Evolutionary conservation across 2,329 filamentous ascomycete species (phyloP), one percentile per base, ranked within the genome.

Genomic region (Colletotrichum musae): DNA sequence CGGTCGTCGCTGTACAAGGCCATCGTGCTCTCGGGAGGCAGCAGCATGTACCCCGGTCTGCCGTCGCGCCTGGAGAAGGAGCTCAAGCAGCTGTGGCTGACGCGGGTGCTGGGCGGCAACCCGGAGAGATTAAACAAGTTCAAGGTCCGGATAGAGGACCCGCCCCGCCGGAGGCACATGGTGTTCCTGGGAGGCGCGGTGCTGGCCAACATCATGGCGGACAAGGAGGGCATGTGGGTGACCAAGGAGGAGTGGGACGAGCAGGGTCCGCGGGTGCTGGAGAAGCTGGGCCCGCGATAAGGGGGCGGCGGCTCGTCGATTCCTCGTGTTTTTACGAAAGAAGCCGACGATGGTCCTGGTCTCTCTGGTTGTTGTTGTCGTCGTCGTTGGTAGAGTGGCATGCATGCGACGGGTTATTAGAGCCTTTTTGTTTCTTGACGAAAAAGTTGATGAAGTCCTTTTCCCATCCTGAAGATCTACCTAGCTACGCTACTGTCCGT

Each of bases 221-320:
- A 98, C 84, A 98, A 98, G 85, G 94, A 98, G 81, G 93, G 92
- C 80, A 98, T 98, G 96, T 99, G 96, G 96, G 95, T 99, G 77
- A 93, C 92, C 75, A 97, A 97, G 87, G 88, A 93, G 77, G 96
- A 99, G 83, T 99, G 96, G 96, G 89, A 96, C 77, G 96, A 99
- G 83, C 92, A 98, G 80, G 96, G 96, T 47, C 80, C 92, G 45
- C 88, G 92, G 67, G 91, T 93, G 70, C 83, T 99, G 78, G 94
- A 97, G 85, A 99, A 98, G 87, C 86, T 99, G 76, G 96, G 96
- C 15, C 94, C 94, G 58, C 91, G 95, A 89, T 96, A 87, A 79
- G 74, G 18, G 57, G 32, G n/a, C 50, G 50, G 6, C 24, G 26
- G 13, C 21, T 24, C 32, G 41, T 39, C 15, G 26, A 32, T 64